Base-by-base conservation (phyloP, 345 rosid genomes). In the Eucalyptus sp. region DNA sequence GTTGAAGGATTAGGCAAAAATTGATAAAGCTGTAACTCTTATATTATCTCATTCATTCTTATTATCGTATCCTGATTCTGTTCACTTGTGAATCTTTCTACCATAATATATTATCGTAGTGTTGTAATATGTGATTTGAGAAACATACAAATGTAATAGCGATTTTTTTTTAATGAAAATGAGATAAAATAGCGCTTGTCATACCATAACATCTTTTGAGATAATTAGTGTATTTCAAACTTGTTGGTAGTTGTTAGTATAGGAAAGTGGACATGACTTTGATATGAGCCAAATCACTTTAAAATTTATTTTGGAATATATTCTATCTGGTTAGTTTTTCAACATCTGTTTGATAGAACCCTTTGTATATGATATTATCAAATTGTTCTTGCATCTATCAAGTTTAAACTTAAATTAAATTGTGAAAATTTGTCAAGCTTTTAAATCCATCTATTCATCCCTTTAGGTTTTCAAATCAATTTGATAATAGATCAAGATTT, bases 51-150 rank as follows among this genome's bases (percentile, higher is more conserved):
- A 6, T 62, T 62, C 33, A 27, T 13, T 13, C 31, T 62, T 62
- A 13, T 13, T 27, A 62, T 0, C 0, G 0, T 29, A 27, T 60
- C 16, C 1, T 13, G 1, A 62, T 29, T 60, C 3, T 62, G 2
- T 13, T 62, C 68, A 62, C 17, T 62, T 62, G 33, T 62, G 2
- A 29, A 27, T 62, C 68, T 62, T 29, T 62, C 68, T 62, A 29
- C 1, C 68, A 12, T 12, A 62, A 29, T 62, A 29, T 62, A 2
- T 62, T 62, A 6, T 62, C 7, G 2, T 0, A 8, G 31, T 62
- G 31, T 29, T 29, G 68, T 11, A 62, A 62, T 62, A 6, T 29
- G 31, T 62, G 68, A 62, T 62, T 62, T 62, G 68, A 62, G 31
- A 62, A 62, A 62, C 17, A 13, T 5, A 3, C 2, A 62, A 62